Percentiles rank a stretch among this genome's conserved stretches.
phyloP scores from a whole-genome alignment of 1,139 yeast species.

The Taphrina communis region DNA sequence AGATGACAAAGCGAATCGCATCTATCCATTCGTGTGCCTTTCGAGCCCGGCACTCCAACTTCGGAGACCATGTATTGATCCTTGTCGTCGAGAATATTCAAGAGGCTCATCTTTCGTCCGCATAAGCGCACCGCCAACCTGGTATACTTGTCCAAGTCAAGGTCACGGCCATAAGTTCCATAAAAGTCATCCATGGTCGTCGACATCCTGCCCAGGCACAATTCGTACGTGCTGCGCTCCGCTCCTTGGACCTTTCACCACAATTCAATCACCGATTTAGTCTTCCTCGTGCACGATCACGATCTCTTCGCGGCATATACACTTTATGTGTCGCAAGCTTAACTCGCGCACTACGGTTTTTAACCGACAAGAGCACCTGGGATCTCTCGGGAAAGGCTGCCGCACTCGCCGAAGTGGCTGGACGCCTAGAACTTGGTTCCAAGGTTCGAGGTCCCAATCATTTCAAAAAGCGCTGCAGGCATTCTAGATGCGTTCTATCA shows the following conservation, averaged over 20 bases:
- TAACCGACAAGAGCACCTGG: too few species aligned
- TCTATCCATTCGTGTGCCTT: constrained; percentile 18
- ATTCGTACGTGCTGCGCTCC: not conserved
- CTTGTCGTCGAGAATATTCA: constrained; percentile 19
- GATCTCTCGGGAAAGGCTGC: too few species aligned
- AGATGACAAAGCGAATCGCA: constrained; percentile 25
- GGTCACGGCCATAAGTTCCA: not conserved
- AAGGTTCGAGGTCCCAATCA: too few species aligned
- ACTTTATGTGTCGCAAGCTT: too few species aligned
- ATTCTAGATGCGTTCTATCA: too few species aligned
- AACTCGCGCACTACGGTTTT: too few species aligned
- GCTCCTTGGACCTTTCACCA: not conserved
- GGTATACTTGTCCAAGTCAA: constrained; percentile 31
- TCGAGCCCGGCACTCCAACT: constrained; percentile 5
- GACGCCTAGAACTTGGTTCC: not conserved
- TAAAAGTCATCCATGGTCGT: constrained; percentile 9
- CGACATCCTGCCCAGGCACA: not conserved
- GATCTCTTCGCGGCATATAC: too few species aligned
- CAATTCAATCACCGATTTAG: not conserved
- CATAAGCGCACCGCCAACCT: constrained; percentile 25
- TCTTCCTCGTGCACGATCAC: too few species aligned
- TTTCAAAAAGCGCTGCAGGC: too few species aligned
- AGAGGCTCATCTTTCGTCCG: constrained; percentile 5
- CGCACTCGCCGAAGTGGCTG: not conserved
- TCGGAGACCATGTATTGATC: constrained; percentile 23